These are phyloP conservation scores for Puccinia hordei DNA, from an alignment of 1,284 basidiomycete genomes.

Conservation along the genomic window DNA sequence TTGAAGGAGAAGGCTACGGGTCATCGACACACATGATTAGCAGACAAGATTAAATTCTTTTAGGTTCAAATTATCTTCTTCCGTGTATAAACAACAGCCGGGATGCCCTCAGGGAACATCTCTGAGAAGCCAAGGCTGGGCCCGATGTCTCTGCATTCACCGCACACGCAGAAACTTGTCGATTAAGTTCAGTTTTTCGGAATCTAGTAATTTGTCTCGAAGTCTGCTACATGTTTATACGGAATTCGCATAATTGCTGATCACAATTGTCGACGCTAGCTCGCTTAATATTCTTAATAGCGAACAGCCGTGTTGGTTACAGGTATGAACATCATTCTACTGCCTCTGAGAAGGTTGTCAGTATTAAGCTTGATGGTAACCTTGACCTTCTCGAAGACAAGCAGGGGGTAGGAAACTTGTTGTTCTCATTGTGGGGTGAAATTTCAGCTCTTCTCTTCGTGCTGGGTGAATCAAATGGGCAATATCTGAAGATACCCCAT, in stretches of 20 bases:
- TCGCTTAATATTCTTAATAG: not conserved
- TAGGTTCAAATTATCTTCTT: too few species aligned
- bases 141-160: not conserved
- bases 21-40: too few species aligned
- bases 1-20: not conserved
- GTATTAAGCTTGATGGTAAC: not conserved
- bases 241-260: not conserved
- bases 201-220: not conserved
- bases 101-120: not conserved
- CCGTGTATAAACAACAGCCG: not conserved
- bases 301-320: not conserved
- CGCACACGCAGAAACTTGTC: not conserved
- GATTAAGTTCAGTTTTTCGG: not conserved
- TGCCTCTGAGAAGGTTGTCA: not conserved
- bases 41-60: too few species aligned
- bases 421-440: not conserved
- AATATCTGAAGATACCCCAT: constrained; percentile 2
- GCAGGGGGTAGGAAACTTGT: not conserved
- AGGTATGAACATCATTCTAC: not conserved
- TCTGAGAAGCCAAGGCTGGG: too few species aligned
- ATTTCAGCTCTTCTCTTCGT: not conserved
- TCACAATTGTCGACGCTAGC: not conserved
- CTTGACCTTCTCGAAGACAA: not conserved
- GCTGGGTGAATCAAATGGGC: not conserved
- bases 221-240: not conserved